Evolutionary conservation across 1,284 basidiomycete genomes (phyloP).

Genomic region (Naganishia albida): DNA sequence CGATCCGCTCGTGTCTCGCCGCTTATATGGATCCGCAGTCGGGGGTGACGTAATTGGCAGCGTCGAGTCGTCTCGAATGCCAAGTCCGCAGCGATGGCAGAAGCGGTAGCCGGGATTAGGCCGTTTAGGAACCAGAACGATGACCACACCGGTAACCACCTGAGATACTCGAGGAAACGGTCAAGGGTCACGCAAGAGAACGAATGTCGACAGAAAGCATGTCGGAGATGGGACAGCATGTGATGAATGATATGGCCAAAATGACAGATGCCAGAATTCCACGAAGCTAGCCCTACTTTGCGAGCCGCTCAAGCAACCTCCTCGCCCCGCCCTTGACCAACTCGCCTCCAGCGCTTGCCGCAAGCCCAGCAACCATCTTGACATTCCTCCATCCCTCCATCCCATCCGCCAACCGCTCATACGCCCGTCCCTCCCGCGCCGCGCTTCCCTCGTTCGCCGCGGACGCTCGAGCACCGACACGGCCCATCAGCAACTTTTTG

Average conservation of each 20-base stretch:
- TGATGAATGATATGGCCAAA: no score
- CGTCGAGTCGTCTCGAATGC: background rate
- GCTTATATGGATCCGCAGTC: conserved; percentile 11
- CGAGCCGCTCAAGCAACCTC: conserved; percentile 28
- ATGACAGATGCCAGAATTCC: no score
- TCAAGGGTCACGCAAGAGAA: no score
- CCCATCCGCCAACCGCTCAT: conserved; percentile 39
- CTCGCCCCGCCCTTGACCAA: conserved; percentile 40
- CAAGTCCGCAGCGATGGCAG: background rate
- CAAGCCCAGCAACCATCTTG: conserved; percentile 41
- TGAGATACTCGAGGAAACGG: no score
- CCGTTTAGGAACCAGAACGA: no score
- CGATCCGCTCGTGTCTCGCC: conserved; percentile 19
- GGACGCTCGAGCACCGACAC: conserved; percentile 62
- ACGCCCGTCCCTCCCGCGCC: conserved; percentile 37
- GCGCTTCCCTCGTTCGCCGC: conserved; percentile 8
- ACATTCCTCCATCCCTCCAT: conserved; percentile 44
- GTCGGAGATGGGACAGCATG: no score
- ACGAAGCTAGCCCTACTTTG: background rate
- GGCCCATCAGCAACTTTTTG: conserved; percentile 78
- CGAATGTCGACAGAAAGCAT: no score
- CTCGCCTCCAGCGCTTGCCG: conserved; percentile 40
- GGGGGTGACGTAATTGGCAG: conserved; percentile 14
- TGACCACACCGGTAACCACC: no score
- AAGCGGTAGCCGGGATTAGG: background rate